Evolutionary conservation across 1,284 basidiomycete species (phyloP), one percentile per base, ranked within the genome.

Genomic region (Apiotrichum laibachii): DNA sequence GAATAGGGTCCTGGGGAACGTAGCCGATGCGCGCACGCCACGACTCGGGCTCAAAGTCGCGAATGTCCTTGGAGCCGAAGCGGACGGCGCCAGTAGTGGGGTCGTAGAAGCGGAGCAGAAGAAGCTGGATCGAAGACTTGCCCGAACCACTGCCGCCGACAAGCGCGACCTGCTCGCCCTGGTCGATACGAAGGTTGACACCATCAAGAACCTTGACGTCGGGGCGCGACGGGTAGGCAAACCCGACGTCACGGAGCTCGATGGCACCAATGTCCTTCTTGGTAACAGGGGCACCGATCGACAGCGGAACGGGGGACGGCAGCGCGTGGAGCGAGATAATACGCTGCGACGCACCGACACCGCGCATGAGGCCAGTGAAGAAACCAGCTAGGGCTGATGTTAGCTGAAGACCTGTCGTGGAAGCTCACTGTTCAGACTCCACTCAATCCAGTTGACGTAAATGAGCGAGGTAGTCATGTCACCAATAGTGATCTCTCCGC

Each of bases 61-160:
- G 80, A 2, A 87, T 83, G 69, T 94, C 83, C 50, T 83, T 72
- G 13, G 89, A 89, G 64, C 95, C 92, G 19, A 96, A 82, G 58
- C 82, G 84, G 69, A 96, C 86, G 18, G 73, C 67, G 11, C 94
- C 94, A 0, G 77, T 76, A 0, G 83, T 80, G 2, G 92, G 91
- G 69, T 97, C 93, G 75, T 95, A 94, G 81, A 93, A 92, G 11
- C 90, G 86, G 69, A 91, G 87, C 13, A 92, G 84, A n/a, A 92
- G 84, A 6, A 88, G 85, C 53, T 92, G 83, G 57, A 90, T 80
- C 0, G 81, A 82, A 0, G 78, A 80, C 66, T 80, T 80, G 22
- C 79, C 79, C 10, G 71, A 74, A 13, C 79, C 79, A 52, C 74
- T 77, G 39, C 75, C 75, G 16, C 79, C 80, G 13, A 80, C 79